phyloP scores from a whole-genome alignment of 208 protist genomes.

The Acanthamoeba lenticulata region DNA sequence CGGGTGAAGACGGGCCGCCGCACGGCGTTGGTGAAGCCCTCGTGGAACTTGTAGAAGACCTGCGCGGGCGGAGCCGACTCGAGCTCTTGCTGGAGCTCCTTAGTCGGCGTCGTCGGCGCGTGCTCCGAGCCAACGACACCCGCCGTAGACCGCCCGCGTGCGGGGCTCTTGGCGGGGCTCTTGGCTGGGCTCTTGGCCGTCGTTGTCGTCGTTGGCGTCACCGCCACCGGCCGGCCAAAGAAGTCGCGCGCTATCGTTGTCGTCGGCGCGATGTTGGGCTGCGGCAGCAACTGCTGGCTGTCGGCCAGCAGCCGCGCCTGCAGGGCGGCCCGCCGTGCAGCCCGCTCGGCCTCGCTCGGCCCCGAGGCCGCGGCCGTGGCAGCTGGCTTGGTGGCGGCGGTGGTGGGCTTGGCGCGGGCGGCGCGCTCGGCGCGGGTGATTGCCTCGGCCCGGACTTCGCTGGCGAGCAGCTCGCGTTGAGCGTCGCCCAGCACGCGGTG shows the following conservation, averaged over 20 bases:
- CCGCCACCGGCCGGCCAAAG: too few relatives aligned
- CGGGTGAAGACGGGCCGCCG: conserved; percentile 45
- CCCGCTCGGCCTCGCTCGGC: not conserved
- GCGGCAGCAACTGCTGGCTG: conserved; percentile 13
- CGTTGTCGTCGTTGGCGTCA: not conserved
- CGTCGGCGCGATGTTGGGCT: not conserved
- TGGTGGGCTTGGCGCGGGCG: too few relatives aligned
- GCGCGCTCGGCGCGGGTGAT: too few relatives aligned
- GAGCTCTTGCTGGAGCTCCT: not conserved
- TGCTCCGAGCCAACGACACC: not conserved
- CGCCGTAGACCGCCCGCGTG: not conserved
- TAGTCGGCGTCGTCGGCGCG: not conserved
- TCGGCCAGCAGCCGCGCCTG: not conserved
- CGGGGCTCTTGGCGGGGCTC: conserved; percentile 42
- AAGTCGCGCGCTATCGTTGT: not conserved
- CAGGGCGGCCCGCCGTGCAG: not conserved
- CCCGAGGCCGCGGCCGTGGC: too few relatives aligned
- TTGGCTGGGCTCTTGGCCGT: not conserved
- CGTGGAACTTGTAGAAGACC: conserved; percentile 61
- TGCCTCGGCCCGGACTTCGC: too few relatives aligned
- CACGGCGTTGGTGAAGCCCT: conserved; percentile 68
- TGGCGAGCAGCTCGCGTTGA: conserved; percentile 18
- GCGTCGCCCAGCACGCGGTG: conserved; percentile 9
- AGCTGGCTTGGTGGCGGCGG: too few relatives aligned
- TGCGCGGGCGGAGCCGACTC: not conserved